A percentile compares a stretch with the other conserved stretches of the same genome.
These are phyloP conservation scores for Ganoderma sinense DNA, from an alignment of 1,284 basidiomycete genomes.

Conservation along the genomic window DNA sequence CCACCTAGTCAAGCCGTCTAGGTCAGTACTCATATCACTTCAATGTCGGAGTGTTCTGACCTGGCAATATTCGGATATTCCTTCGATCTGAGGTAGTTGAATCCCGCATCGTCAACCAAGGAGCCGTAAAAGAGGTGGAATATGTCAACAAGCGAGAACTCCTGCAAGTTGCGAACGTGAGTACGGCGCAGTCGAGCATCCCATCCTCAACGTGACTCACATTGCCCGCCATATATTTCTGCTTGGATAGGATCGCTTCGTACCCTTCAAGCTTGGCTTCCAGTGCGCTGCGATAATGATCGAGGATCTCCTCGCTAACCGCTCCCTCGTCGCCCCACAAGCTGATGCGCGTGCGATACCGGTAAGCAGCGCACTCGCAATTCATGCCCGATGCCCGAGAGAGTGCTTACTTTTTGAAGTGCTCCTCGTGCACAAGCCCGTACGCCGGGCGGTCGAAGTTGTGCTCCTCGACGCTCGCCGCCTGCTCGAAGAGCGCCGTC, in stretches of 20 bases:
- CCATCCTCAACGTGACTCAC: conserved; percentile 36
- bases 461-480: conserved; percentile 55
- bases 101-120: conserved; percentile 31
- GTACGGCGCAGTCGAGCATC: conserved; percentile 30
- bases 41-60: conserved; percentile 15
- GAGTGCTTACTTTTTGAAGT: conserved; percentile 51
- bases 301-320: conserved; percentile 26
- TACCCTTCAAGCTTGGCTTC: conserved; percentile 50
- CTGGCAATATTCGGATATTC: conserved; percentile 41
- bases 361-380: neutral
- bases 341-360: neutral
- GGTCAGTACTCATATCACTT: neutral
- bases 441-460: conserved; percentile 58
- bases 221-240: conserved; percentile 56
- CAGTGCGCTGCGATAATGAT: conserved; percentile 33
- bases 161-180: conserved; percentile 34
- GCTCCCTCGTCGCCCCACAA: neutral
- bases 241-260: conserved; percentile 52
- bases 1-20: neutral
- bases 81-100: conserved; percentile 31
- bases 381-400: neutral
- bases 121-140: conserved; percentile 57
- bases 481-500: conserved; percentile 61
- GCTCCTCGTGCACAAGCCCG: conserved; percentile 50
- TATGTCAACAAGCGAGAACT: conserved; percentile 59